Base-by-base conservation (phyloP, 495 filamentous ascomycete species). In the Chaetomium cochliodes region DNA sequence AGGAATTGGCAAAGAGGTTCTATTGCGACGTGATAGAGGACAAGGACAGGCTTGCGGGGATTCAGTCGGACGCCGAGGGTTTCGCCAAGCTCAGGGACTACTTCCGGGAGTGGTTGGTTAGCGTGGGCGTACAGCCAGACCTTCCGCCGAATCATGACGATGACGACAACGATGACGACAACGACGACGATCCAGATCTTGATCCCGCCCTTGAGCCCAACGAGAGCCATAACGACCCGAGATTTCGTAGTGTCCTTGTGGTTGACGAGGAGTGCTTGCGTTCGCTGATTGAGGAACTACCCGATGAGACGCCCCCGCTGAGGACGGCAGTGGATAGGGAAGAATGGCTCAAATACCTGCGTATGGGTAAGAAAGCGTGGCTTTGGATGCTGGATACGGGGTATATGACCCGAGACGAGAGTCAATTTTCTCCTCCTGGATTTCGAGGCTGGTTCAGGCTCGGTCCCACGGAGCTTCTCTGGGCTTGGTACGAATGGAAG, bases 211-310 rank as follows among this genome's bases (percentile, higher is more conserved):
- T 49, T 49, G 46, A 49, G 46, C 46, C 46, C 46, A 49, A 49
- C 46, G 46, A 49, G 46, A 49, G 46, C 46, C 46, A 49, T 49
- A 18, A 49, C 46, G 46, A 49, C 46, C 46, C 46, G 46, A 49
- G 46, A 49, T 49, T 49, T 49, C 46, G 46, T 18, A 49, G 46
- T 49, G 46, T 49, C 46, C 46, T 49, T 49, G 46, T 49, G 46
- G 46, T 49, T 49, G 46, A 49, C 46, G 46, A 49, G 46, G n/a
- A 49, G 46, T 49, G 46, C 46, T 22, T 49, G 46, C 46, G 46
- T 49, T 49, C 46, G 46, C 46, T 49, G 46, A 49, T 49, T 49
- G 46, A 49, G 46, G n/a, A n/a, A 49, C 46, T 49, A 49, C 46
- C 46, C 46, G 46, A 49, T 20, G 46, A 49, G 46, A 49, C 46